Conservation (phyloP, 768 basidiomycete species). For the Hygrocybe coccinea region DNA sequence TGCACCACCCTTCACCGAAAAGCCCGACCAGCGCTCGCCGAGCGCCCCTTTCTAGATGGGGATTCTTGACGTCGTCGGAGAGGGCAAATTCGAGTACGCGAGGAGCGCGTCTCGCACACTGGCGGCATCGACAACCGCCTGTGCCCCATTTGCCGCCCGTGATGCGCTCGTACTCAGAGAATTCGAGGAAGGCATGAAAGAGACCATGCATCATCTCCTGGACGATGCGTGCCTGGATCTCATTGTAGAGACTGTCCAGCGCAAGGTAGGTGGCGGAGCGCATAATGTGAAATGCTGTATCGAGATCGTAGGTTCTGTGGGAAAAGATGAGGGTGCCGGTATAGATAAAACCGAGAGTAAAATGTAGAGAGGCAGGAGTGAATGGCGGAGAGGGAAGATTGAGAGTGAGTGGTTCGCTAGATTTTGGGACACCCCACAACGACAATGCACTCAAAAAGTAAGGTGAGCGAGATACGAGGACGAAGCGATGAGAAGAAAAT, state of each 20-base stretch:
- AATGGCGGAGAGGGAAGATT: constrained; percentile 88
- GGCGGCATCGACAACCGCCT: constrained; percentile 78
- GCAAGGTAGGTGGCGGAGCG: constrained; percentile 77
- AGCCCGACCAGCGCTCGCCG: constrained; percentile 73
- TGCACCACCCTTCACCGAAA: constrained; percentile 89
- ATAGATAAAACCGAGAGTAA: constrained; percentile 91
- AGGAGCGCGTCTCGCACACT: constrained; percentile 76
- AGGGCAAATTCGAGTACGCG: constrained; percentile 80
- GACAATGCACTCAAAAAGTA: constrained; percentile 85
- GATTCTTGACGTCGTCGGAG: constrained; percentile 71
- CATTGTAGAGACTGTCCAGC: constrained; percentile 66
- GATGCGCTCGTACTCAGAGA: constrained; percentile 70
- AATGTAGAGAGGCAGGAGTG: constrained; percentile 89
- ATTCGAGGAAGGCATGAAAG: constrained; percentile 77
- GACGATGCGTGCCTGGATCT: constrained; percentile 77
- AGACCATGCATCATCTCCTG: constrained; percentile 89
- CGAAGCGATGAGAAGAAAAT: constrained; percentile 90
- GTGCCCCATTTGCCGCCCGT: constrained; percentile 77
- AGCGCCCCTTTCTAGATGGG: constrained; percentile 63
- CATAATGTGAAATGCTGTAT: constrained; percentile 86
- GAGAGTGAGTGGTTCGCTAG: constrained; percentile 51
- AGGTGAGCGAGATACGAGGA: constrained; percentile 81
- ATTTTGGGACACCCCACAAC: constrained; percentile 44
- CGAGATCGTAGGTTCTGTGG: constrained; percentile 87
- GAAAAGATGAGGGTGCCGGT: constrained; percentile 92